Conservation (phyloP, 2,329 filamentous ascomycete species). For the Elsinoe ampelina region DNA sequence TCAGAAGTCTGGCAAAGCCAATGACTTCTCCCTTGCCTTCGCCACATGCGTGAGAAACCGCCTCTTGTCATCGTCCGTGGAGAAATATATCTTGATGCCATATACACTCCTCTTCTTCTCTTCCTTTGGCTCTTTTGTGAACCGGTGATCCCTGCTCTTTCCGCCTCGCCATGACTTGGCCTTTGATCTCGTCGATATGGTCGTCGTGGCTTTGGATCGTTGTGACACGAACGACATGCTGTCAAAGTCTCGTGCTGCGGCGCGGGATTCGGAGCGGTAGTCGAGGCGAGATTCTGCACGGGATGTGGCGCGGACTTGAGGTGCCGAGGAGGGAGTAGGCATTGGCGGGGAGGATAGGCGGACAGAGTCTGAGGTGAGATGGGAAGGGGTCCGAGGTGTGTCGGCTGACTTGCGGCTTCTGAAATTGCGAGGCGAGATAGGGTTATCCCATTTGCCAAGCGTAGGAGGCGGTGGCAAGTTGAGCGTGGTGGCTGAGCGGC, state of each 20-base stretch:
- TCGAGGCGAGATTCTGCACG: slow-evolving; percentile 13
- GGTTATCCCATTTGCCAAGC: slow-evolving; percentile 1
- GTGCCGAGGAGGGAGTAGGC: background rate
- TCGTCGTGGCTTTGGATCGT: slow-evolving; percentile 10
- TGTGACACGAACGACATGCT: slow-evolving; percentile 8
- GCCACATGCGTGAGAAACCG: slow-evolving; percentile 31
- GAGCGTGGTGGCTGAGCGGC: background rate
- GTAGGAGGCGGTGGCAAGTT: background rate
- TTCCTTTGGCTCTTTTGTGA: background rate
- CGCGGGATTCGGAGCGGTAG: slow-evolving; percentile 3
- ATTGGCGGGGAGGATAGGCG: background rate
- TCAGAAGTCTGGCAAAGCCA: slow-evolving; percentile 27
- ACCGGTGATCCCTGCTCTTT: slow-evolving; percentile 14
- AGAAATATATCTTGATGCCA: slow-evolving; percentile 37
- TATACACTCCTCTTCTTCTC: slow-evolving; percentile 29
- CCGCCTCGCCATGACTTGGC: slow-evolving; percentile 25
- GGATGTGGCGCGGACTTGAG: background rate
- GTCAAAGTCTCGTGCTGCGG: background rate
- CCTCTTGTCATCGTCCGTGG: slow-evolving; percentile 32
- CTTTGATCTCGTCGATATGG: slow-evolving; percentile 28
- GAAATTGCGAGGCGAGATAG: background rate
- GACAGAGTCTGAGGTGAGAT: background rate
- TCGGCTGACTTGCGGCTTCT: background rate
- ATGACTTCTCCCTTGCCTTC: slow-evolving; percentile 30
- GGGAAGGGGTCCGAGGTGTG: background rate